Conservation (phyloP, 306 rosid species). For the Fragaria nilgerrensis region DNA sequence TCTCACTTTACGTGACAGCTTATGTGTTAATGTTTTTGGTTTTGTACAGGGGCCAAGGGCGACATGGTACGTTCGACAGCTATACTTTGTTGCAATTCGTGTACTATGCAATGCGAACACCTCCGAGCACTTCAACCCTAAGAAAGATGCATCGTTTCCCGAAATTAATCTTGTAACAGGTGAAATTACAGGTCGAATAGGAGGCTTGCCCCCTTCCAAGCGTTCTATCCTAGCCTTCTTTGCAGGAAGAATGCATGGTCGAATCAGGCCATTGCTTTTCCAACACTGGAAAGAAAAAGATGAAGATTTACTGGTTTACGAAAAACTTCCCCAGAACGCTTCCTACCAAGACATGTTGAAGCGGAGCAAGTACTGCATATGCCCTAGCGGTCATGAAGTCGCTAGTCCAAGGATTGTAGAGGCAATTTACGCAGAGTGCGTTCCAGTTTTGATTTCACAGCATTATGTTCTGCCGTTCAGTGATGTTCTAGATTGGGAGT, state of each 20-base stretch:
- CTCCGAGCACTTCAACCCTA: conserved; percentile 59
- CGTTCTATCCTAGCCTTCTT: conserved; percentile 49
- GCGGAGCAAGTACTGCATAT: conserved; percentile 51
- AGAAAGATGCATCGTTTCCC: conserved; percentile 66
- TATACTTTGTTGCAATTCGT: conserved; percentile 50
- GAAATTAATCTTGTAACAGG: conserved; percentile 51
- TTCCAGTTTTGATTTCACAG: conserved; percentile 58
- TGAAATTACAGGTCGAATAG: conserved; percentile 30
- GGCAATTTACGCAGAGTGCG: conserved; percentile 58
- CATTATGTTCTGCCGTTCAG: conserved; percentile 54
- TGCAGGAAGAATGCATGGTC: conserved; percentile 50
- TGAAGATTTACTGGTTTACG: conserved; percentile 39
- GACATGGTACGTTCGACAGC: conserved; percentile 55
- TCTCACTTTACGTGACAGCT: too few relatives aligned
- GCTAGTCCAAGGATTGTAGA: conserved; percentile 62
- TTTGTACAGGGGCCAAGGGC: conserved; percentile 49
- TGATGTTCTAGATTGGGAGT: conserved; percentile 57
- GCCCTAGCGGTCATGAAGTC: conserved; percentile 65
- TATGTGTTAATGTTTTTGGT: neutral
- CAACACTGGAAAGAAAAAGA: conserved; percentile 49
- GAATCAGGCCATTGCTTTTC: conserved; percentile 46
- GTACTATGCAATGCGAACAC: conserved; percentile 55
- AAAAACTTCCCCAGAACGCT: conserved; percentile 38
- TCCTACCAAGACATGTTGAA: conserved; percentile 48
- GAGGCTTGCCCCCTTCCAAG: conserved; percentile 31